Conservation (phyloP, 495 filamentous ascomycete genomes). For the Penicillium robsamsonii region DNA sequence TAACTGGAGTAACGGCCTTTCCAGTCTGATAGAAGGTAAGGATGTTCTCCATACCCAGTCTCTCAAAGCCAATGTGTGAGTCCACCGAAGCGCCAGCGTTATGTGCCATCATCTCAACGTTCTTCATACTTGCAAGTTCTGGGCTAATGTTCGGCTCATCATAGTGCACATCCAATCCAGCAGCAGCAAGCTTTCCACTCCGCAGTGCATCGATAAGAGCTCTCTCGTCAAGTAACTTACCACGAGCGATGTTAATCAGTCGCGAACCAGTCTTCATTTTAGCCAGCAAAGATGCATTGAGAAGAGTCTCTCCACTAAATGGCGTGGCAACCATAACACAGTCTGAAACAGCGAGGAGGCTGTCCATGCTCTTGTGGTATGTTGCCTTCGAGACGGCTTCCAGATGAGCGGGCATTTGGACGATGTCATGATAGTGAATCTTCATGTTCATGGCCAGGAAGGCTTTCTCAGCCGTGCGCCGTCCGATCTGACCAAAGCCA, state of each 20-base stretch:
- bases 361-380: slow-evolving; percentile 51
- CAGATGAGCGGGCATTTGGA: slow-evolving; percentile 48
- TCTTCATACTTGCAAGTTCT: slow-evolving; percentile 47
- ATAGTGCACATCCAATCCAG: slow-evolving; percentile 68
- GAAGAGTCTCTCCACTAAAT: slow-evolving; percentile 55
- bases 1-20: slow-evolving; percentile 63
- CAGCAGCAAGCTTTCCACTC: slow-evolving; percentile 46
- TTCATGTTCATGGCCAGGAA: slow-evolving; percentile 62
- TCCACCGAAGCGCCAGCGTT: slow-evolving; percentile 73
- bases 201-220: slow-evolving; percentile 65
- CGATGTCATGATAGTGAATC: slow-evolving; percentile 65
- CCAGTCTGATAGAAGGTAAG: slow-evolving; percentile 54
- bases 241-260: slow-evolving; percentile 72
- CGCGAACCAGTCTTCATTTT: slow-evolving; percentile 56
- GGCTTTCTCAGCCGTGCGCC: slow-evolving; percentile 62
- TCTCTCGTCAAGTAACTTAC: slow-evolving; percentile 66
- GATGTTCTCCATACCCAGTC: slow-evolving; percentile 70
- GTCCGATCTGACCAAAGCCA: slow-evolving; percentile 68
- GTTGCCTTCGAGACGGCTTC: slow-evolving; percentile 38
- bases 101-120: slow-evolving; percentile 64
- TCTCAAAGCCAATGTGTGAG: slow-evolving; percentile 70
- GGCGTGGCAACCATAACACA: slow-evolving; percentile 69
- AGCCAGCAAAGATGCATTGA: slow-evolving; percentile 49
- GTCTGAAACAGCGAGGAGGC: slow-evolving; percentile 55
- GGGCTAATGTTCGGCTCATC: slow-evolving; percentile 50